A percentile compares a stretch with the other conserved stretches of the same genome.
These are phyloP conservation scores for Mariannaea sp. DNA, from an alignment of 2,329 filamentous ascomycete genomes.

Conservation along the genomic window DNA sequence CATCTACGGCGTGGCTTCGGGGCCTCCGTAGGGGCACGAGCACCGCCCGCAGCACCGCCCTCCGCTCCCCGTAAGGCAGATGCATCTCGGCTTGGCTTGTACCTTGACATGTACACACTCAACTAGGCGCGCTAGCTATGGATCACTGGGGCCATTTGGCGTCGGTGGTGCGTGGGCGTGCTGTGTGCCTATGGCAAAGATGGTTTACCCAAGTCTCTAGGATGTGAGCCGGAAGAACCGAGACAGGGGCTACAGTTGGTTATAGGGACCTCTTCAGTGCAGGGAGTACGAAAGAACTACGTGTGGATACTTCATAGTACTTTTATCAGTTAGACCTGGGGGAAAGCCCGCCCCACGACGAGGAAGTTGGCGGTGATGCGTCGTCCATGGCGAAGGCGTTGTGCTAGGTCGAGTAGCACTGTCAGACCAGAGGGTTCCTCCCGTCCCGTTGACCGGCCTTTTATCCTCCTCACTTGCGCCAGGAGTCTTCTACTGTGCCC, in stretches of 20 bases:
- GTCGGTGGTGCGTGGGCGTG: slow-evolving; percentile 31
- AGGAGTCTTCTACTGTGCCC: not conserved
- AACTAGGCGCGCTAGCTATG: slow-evolving; percentile 31
- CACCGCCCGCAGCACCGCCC: slow-evolving; percentile 15
- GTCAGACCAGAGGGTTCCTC: slow-evolving; percentile 38
- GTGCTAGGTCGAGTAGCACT: slow-evolving; percentile 34
- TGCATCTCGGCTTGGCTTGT: slow-evolving; percentile 8
- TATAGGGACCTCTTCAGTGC: slow-evolving; percentile 9
- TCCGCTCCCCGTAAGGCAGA: slow-evolving; percentile 8
- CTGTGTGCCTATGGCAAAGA: slow-evolving; percentile 13
- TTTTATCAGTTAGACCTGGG: slow-evolving; percentile 23
- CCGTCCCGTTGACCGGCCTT: slow-evolving; percentile 35
- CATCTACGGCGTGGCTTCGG: slow-evolving; percentile 10
- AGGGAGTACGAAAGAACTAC: slow-evolving; percentile 22
- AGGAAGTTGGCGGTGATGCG: slow-evolving; percentile 31
- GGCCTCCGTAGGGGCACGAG: slow-evolving; percentile 16
- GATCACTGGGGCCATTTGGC: slow-evolving; percentile 35
- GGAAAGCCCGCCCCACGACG: slow-evolving; percentile 32
- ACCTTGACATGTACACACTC: slow-evolving; percentile 14
- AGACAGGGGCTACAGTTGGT: slow-evolving; percentile 3
- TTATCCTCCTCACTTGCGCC: slow-evolving; percentile 15
- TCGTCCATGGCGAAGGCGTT: slow-evolving; percentile 33
- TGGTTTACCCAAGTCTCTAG: not conserved
- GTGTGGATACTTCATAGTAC: slow-evolving; percentile 13
- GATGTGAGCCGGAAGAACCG: slow-evolving; percentile 15